Percentiles rank a stretch among this genome's conserved stretches.
Conservation (phyloP, 2,329 filamentous ascomycete species). For the Chaetothyriales sp. region DNA sequence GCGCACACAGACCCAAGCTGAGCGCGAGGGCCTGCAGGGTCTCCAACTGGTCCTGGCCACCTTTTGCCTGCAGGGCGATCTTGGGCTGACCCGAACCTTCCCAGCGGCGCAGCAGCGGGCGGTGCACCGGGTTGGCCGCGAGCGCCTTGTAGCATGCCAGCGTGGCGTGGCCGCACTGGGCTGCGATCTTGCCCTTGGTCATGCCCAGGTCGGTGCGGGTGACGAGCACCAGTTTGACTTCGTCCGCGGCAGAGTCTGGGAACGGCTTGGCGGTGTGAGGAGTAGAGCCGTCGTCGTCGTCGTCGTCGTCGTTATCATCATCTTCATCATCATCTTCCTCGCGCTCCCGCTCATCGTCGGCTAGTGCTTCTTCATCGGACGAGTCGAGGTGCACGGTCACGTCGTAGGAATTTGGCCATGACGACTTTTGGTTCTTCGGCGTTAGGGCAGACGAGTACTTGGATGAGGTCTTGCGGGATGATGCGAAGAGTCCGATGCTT, state of each 20-base stretch:
- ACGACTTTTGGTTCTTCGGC: not conserved
- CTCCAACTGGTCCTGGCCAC: slow-evolving; percentile 59
- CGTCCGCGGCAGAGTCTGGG: slow-evolving; percentile 41
- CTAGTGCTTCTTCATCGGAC: slow-evolving; percentile 21
- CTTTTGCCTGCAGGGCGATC: slow-evolving; percentile 75
- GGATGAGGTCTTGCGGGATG: slow-evolving; percentile 22
- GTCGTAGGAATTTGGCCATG: slow-evolving; percentile 41
- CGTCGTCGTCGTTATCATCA: slow-evolving; percentile 47
- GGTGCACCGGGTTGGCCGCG: slow-evolving; percentile 36
- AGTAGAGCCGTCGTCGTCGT: slow-evolving; percentile 48
- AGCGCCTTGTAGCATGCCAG: slow-evolving; percentile 92
- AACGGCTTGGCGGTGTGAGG: slow-evolving; percentile 25
- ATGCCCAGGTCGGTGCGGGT: slow-evolving; percentile 91
- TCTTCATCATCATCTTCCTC: slow-evolving; percentile 23
- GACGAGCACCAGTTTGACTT: slow-evolving; percentile 87
- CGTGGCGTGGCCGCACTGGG: slow-evolving; percentile 89
- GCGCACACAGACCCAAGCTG: slow-evolving; percentile 69
- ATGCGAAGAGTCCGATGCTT: slow-evolving; percentile 53
- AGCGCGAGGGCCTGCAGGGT: slow-evolving; percentile 66
- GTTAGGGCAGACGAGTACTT: not conserved
- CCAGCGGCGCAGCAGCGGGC: slow-evolving; percentile 62
- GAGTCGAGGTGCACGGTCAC: slow-evolving; percentile 31
- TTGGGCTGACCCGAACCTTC: slow-evolving; percentile 78
- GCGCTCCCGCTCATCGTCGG: slow-evolving; percentile 1
- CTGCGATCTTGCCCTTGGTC: slow-evolving; percentile 98